Conservation (phyloP, 768 basidiomycete genomes). For the Kwoniella dendrophila region DNA sequence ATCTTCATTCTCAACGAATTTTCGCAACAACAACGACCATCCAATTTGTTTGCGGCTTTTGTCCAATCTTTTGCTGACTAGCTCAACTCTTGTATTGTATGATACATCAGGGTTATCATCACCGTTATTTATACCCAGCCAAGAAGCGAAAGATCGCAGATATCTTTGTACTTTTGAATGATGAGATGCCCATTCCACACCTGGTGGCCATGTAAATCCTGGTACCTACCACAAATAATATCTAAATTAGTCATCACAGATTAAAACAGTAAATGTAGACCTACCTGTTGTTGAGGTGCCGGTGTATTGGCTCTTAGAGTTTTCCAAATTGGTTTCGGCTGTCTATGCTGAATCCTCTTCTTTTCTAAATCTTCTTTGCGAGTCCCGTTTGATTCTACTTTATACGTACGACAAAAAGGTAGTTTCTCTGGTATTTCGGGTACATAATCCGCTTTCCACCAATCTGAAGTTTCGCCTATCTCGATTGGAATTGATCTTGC, state of each 20-base stretch:
- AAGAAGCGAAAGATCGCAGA: slow-evolving; percentile 27
- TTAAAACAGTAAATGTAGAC: background rate
- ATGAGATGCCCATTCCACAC: slow-evolving; percentile 20
- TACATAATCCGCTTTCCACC: slow-evolving; percentile 29
- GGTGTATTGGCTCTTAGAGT: slow-evolving; percentile 27
- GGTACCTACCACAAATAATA: slow-evolving; percentile 12
- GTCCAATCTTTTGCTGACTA: slow-evolving; percentile 55
- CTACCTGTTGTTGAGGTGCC: slow-evolving; percentile 22
- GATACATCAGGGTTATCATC: slow-evolving; percentile 45
- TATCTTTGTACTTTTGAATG: slow-evolving; percentile 20
- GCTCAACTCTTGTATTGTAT: slow-evolving; percentile 62
- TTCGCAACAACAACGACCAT: slow-evolving; percentile 2
- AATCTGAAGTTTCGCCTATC: slow-evolving; percentile 8
- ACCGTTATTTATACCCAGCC: slow-evolving; percentile 58
- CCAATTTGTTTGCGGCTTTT: slow-evolving; percentile 2
- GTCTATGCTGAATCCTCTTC: slow-evolving; percentile 10
- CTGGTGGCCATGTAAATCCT: slow-evolving; percentile 26
- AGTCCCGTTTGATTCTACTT: background rate
- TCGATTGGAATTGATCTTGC: slow-evolving; percentile 17
- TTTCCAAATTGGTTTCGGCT: slow-evolving; percentile 32
- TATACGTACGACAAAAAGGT: slow-evolving; percentile 4
- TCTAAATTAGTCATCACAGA: background rate
- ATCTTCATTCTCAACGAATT: background rate
- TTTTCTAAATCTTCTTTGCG: slow-evolving; percentile 11
- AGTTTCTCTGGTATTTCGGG: slow-evolving; percentile 4